Conservation (phyloP, 495 filamentous ascomycete genomes). For the Daldinia bambusicola region DNA sequence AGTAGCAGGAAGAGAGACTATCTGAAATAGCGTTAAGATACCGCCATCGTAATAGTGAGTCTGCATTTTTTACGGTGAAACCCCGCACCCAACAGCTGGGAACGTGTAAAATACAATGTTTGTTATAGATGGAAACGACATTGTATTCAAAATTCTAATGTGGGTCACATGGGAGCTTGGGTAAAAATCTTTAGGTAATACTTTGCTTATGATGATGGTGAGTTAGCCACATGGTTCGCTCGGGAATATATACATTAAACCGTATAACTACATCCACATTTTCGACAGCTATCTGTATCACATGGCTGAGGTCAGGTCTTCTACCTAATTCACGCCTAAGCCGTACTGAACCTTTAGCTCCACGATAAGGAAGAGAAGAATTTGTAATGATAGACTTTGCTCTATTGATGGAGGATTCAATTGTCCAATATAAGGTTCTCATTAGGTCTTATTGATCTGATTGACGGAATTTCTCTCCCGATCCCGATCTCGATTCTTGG, state of each 20-base stretch:
- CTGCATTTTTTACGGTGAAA: not conserved
- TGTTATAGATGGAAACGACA: too few species aligned
- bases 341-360: not conserved
- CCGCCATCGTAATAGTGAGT: too few species aligned
- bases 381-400: not conserved
- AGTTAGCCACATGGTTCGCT: not conserved
- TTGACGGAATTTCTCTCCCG: conserved; percentile 21
- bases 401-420: not conserved
- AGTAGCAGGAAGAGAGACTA: too few species aligned
- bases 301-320: not conserved
- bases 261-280: not conserved
- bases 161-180: too few species aligned
- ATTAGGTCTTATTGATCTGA: conserved; percentile 17
- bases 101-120: too few species aligned
- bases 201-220: too few species aligned
- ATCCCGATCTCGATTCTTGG: conserved; percentile 33
- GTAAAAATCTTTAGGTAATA: too few species aligned
- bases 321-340: not conserved
- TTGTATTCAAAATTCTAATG: too few species aligned
- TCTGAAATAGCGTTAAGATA: too few species aligned
- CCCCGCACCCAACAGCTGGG: not conserved
- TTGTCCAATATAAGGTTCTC: not conserved
- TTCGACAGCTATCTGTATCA: not conserved
- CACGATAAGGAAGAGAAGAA: conserved; percentile 1
- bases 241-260: not conserved